These are phyloP conservation scores for Mortierella sp. DNA, from an alignment of 371 early-diverging fungal species.

Conservation along the genomic window DNA sequence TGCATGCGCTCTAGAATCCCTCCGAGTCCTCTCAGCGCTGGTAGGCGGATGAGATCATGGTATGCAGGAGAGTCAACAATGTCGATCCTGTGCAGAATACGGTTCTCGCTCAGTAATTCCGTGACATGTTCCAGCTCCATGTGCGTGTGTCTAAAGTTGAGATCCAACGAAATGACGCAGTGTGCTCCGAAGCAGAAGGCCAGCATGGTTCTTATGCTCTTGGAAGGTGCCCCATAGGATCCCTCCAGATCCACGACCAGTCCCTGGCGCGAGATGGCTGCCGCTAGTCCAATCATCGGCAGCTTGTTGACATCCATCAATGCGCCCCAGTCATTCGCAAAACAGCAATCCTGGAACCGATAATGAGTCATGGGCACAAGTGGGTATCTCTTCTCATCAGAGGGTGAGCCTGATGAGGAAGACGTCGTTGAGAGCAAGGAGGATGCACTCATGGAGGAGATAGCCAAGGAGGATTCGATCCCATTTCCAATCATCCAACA, in stretches of 20 bases:
- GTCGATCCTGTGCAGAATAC: conserved; percentile 34
- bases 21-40: conserved; percentile 33
- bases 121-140: conserved; percentile 52
- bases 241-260: conserved; percentile 49
- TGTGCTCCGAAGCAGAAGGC: conserved; percentile 48
- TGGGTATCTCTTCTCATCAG: conserved; percentile 13
- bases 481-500: conserved; percentile 38
- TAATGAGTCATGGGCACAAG: conserved; percentile 51
- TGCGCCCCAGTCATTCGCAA: conserved; percentile 53
- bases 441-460: conserved; percentile 1
- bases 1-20: conserved; percentile 33
- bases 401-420: neutral
- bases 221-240: conserved; percentile 48
- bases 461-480: conserved; percentile 9
- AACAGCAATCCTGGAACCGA: conserved; percentile 51
- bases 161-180: conserved; percentile 40
- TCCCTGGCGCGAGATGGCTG: conserved; percentile 45
- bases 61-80: conserved; percentile 49
- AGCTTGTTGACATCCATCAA: conserved; percentile 50
- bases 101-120: conserved; percentile 43
- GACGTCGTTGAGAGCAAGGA: neutral
- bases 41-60: conserved; percentile 44
- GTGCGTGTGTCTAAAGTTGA: conserved; percentile 48
- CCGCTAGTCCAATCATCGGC: conserved; percentile 53
- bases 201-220: conserved; percentile 46